Percentiles rank a stretch among this genome's conserved stretches.
Conservation (phyloP, 2,329 filamentous ascomycete species). For the Penicillium brasilianum region DNA sequence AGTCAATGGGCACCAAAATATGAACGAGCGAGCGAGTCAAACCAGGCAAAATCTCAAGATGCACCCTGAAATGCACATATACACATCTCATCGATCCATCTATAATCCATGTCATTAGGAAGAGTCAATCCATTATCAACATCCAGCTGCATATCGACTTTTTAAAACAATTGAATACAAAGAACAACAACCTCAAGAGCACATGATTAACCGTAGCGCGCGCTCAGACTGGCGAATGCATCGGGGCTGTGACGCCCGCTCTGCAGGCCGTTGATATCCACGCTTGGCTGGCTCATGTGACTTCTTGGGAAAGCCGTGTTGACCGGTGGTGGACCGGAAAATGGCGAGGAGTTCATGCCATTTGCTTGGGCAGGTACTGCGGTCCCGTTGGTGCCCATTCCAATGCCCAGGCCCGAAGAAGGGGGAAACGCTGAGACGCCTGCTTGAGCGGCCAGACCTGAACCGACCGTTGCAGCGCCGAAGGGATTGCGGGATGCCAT, state of each 20-base stretch:
- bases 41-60: slow-evolving; percentile 24
- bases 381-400: slow-evolving; percentile 19
- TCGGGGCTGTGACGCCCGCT: slow-evolving; percentile 57
- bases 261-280: slow-evolving; percentile 54
- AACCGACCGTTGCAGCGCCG: slow-evolving; percentile 20
- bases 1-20: slow-evolving; percentile 7
- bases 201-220: slow-evolving; percentile 45
- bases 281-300: slow-evolving; percentile 56
- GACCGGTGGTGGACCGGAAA: slow-evolving; percentile 21
- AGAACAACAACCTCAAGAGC: no score
- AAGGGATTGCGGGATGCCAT: slow-evolving; percentile 36
- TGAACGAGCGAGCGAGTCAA: slow-evolving; percentile 12
- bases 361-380: not conserved
- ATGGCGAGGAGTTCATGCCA: slow-evolving; percentile 8
- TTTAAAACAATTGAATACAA: not conserved
- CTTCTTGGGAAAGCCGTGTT: slow-evolving; percentile 31
- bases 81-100: slow-evolving; percentile 24
- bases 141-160: slow-evolving; percentile 1
- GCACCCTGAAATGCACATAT: slow-evolving; percentile 21
- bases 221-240: slow-evolving; percentile 56
- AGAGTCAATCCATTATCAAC: slow-evolving; percentile 12
- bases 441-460: slow-evolving; percentile 32
- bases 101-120: slow-evolving; percentile 24
- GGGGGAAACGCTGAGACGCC: slow-evolving; percentile 23
- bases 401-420: slow-evolving; percentile 25